phyloP scores from a whole-genome alignment of 345 rosid genomes.

The Gossypium australe region DNA sequence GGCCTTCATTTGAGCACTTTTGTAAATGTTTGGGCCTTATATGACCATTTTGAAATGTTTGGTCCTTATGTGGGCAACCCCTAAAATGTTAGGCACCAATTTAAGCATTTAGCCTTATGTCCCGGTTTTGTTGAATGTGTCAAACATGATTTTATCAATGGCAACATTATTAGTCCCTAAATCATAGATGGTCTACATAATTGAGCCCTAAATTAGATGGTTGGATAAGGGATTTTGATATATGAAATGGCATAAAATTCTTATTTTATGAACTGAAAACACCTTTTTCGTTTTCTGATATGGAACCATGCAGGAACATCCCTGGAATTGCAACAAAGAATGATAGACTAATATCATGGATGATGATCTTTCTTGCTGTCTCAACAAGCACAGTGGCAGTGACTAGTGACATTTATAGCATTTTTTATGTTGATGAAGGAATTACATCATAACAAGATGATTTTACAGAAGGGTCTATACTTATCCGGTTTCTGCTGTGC shows the following conservation, averaged over 20 bases:
- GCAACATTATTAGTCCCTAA: not conserved
- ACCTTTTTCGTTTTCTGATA: not conserved
- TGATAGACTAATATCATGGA: conserved; percentile 44
- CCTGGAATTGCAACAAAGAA: conserved; percentile 48
- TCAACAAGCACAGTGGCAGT: conserved; percentile 55
- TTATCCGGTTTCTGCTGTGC: not conserved
- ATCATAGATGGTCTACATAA: not conserved
- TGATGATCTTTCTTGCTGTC: conserved; percentile 49
- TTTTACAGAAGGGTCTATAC: not conserved
- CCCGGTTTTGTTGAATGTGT: not conserved
- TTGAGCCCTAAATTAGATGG: not conserved
- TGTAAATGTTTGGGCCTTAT: too few relatives aligned
- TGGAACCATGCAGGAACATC: conserved; percentile 33
- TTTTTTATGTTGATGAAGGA: conserved; percentile 21
- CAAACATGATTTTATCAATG: not conserved
- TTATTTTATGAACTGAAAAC: not conserved
- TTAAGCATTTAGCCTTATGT: not conserved
- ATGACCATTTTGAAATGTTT: too few relatives aligned
- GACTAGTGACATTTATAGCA: conserved; percentile 47
- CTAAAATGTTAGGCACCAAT: conserved; percentile 18
- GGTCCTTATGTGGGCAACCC: too few relatives aligned
- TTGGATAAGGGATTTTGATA: not conserved
- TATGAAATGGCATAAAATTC: not conserved
- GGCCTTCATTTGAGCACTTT: too few relatives aligned
- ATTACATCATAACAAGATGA: conserved; percentile 20